Evolutionary conservation across 768 basidiomycete species (phyloP).

Genomic region (Suillus fuscotomentosus): DNA sequence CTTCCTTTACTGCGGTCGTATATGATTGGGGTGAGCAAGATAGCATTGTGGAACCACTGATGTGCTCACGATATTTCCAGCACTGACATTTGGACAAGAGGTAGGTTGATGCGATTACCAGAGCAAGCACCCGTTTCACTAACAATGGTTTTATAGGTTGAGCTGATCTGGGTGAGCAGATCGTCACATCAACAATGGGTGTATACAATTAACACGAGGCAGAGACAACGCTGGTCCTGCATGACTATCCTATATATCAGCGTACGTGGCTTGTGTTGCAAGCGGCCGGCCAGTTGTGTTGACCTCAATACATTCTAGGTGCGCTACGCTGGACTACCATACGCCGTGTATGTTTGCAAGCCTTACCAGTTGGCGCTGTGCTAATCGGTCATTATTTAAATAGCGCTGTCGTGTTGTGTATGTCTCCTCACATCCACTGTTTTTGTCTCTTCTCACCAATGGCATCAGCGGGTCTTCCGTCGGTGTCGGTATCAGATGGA

Average conservation of each 20-base stretch:
- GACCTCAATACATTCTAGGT: neutral
- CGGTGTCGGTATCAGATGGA: neutral
- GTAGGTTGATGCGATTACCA: neutral
- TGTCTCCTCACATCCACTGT: neutral
- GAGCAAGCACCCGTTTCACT: neutral
- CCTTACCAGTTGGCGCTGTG: neutral
- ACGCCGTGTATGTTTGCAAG: neutral
- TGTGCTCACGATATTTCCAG: neutral
- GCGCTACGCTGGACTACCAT: constrained; percentile 1
- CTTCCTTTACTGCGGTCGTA: neutral
- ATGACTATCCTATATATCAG: neutral
- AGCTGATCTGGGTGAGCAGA: neutral
- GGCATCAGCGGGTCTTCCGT: neutral
- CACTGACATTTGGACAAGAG: neutral
- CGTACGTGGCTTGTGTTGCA: neutral
- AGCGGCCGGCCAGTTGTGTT: neutral
- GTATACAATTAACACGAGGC: neutral
- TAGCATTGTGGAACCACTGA: neutral
- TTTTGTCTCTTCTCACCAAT: neutral
- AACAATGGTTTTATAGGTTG: neutral
- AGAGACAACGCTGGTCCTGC: neutral
- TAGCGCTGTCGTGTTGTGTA: neutral
- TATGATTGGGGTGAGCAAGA: neutral
- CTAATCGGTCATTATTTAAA: neutral
- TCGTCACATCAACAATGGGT: no score